A percentile compares a stretch with the other conserved stretches of the same genome.
phyloP scores from a whole-genome alignment of 306 rosid genomes.

The Glycyrrhiza uralensis region DNA sequence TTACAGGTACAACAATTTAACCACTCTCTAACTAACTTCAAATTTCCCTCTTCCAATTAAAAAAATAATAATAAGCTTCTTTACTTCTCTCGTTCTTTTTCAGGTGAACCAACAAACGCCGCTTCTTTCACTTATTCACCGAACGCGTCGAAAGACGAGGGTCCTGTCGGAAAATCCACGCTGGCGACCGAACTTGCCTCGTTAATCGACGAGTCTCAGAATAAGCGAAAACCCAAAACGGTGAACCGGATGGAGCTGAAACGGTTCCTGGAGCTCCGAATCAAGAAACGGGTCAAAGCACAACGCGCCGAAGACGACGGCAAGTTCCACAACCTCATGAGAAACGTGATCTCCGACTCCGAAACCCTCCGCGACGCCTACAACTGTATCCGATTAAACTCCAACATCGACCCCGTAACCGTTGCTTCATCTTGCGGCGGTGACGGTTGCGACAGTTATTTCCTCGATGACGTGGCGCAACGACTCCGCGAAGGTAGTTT shows the following conservation, averaged over 20 bases:
- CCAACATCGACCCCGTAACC: conserved; percentile 27
- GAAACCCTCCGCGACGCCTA: conserved; percentile 76
- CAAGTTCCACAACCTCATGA: conserved; percentile 58
- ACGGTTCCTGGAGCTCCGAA: conserved; percentile 53
- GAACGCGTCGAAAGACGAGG: no score
- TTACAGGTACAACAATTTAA: neutral
- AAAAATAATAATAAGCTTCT: no score
- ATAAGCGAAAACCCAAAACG: conserved; percentile 27
- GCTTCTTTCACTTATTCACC: conserved; percentile 29
- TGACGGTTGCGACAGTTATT: conserved; percentile 16
- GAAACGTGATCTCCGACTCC: conserved; percentile 60
- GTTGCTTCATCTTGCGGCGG: no score
- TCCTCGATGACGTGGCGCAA: conserved; percentile 49
- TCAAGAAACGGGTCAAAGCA: conserved; percentile 77
- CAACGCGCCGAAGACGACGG: conserved; percentile 43
- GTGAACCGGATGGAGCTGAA: conserved; percentile 68
- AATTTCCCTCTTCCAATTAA: neutral
- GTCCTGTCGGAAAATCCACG: conserved; percentile 33
- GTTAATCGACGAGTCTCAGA: conserved; percentile 42
- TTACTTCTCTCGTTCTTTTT: no score
- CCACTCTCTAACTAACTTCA: neutral
- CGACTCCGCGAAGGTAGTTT: conserved; percentile 49
- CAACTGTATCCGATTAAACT: conserved; percentile 62
- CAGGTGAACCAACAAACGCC: neutral
- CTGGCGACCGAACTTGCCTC: conserved; percentile 66